Percentiles rank a stretch among this genome's conserved stretches.
Conservation (phyloP, 169 alveolate genomes). For the Plasmodium sp. region DNA sequence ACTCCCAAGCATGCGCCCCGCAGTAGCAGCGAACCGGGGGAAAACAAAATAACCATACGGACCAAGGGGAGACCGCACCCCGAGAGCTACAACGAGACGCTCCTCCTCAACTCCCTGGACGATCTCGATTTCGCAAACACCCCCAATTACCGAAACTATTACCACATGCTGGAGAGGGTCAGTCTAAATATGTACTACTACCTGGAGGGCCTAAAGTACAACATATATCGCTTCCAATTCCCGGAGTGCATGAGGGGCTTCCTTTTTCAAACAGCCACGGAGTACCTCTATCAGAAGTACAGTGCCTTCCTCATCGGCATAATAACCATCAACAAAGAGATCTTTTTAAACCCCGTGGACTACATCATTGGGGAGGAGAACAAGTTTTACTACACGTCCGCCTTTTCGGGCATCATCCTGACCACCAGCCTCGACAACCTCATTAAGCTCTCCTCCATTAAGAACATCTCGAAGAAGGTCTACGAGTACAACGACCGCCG, state of each 20-base stretch:
- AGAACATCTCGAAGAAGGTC: slow-evolving; percentile 64
- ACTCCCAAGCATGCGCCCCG: background rate
- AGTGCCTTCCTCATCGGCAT: slow-evolving; percentile 83
- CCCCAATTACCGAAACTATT: slow-evolving; percentile 5
- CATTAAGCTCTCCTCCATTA: slow-evolving; percentile 75
- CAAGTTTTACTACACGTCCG: slow-evolving; percentile 25
- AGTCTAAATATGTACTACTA: slow-evolving; percentile 62
- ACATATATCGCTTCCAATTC: slow-evolving; percentile 69
- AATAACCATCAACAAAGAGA: slow-evolving; percentile 75
- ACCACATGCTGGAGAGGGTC: slow-evolving; percentile 38
- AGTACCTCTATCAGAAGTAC: slow-evolving; percentile 77
- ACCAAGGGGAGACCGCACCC: background rate
- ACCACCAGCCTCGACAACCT: slow-evolving; percentile 80
- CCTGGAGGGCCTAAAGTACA: slow-evolving; percentile 69
- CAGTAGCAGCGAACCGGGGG: background rate
- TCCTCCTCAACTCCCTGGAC: slow-evolving; percentile 1
- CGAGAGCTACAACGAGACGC: background rate
- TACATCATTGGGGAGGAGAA: slow-evolving; percentile 81
- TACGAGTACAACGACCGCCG: slow-evolving; percentile 61
- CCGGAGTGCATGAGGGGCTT: slow-evolving; percentile 76
- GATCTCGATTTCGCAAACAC: background rate
- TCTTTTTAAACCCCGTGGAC: slow-evolving; percentile 80
- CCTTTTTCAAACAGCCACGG: slow-evolving; percentile 76
- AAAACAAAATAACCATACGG: background rate
- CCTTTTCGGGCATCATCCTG: slow-evolving; percentile 78